A percentile compares a stretch with the other conserved stretches of the same genome.
These are phyloP conservation scores for Mesembryanthemum crystallinum DNA, from an alignment of 148 eudicot genomes.

Conservation along the genomic window DNA sequence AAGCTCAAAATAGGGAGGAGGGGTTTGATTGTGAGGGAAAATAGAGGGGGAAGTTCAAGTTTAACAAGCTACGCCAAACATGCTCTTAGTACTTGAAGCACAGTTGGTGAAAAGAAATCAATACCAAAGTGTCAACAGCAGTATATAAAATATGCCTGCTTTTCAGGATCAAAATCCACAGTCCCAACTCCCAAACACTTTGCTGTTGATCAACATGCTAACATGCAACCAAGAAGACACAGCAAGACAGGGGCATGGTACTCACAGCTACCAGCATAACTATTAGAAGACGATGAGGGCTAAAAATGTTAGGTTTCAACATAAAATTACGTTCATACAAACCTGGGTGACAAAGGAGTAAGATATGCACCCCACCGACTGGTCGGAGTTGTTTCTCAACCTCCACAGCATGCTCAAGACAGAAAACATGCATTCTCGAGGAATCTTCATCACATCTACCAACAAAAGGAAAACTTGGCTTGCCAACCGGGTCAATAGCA, in stretches of 20 bases:
- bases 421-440: constrained; percentile 84
- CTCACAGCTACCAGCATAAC: neutral
- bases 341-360: constrained; percentile 98
- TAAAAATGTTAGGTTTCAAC: neutral
- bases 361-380: constrained; percentile 72
- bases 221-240: neutral
- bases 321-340: constrained; percentile 7
- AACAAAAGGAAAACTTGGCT: constrained; percentile 32
- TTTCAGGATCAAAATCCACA: neutral
- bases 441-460: constrained; percentile 69
- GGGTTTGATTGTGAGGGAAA: too few relatives aligned
- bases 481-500: constrained; percentile 23
- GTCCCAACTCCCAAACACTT: too few relatives aligned
- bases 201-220: too few relatives aligned
- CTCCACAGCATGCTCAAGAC: constrained; percentile 93
- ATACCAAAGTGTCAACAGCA: neutral
- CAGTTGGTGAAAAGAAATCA: neutral
- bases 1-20: too few relatives aligned
- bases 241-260: neutral
- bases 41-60: too few relatives aligned
- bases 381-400: constrained; percentile 64
- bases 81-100: neutral
- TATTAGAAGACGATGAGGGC: neutral
- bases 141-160: neutral
- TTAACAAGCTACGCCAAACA: too few relatives aligned